Conservation (phyloP, 2,329 filamentous ascomycete genomes). For the Coniochaeta sp. region DNA sequence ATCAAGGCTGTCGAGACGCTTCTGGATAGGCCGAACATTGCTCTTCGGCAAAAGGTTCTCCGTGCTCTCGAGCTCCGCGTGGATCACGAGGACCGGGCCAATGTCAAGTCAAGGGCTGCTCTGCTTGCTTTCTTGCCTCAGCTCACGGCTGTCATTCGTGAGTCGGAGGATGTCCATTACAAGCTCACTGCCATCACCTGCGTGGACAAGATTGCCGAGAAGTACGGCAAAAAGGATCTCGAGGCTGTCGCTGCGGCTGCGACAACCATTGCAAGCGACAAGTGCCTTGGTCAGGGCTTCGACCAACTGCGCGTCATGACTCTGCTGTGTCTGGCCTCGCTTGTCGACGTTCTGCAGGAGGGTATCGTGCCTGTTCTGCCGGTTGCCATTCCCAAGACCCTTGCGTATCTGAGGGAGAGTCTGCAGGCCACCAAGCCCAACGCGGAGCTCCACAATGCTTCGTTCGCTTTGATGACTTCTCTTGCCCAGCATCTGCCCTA, state of each 20-base stretch:
- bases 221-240: conserved; percentile 88
- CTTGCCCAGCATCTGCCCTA: conserved; percentile 80
- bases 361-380: conserved; percentile 80
- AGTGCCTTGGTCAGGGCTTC: conserved; percentile 71
- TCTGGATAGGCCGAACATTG: conserved; percentile 66
- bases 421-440: conserved; percentile 46
- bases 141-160: conserved; percentile 68
- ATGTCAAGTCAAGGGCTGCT: conserved; percentile 59
- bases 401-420: conserved; percentile 64
- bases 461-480: conserved; percentile 71
- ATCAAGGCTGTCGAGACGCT: conserved; percentile 81
- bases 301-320: conserved; percentile 71
- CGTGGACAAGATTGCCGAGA: conserved; percentile 87
- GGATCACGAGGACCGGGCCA: conserved; percentile 62
- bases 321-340: conserved; percentile 80
- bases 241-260: conserved; percentile 70
- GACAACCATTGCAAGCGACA: conserved; percentile 65
- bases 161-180: conserved; percentile 64
- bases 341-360: conserved; percentile 82
- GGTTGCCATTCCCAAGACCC: conserved; percentile 61
- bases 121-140: conserved; percentile 74
- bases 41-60: conserved; percentile 72
- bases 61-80: conserved; percentile 76
- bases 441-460: conserved; percentile 69
- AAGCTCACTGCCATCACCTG: conserved; percentile 84